phyloP scores from a whole-genome alignment of 2,329 filamentous ascomycete genomes.

The Phyllosticta citriasiana region DNA sequence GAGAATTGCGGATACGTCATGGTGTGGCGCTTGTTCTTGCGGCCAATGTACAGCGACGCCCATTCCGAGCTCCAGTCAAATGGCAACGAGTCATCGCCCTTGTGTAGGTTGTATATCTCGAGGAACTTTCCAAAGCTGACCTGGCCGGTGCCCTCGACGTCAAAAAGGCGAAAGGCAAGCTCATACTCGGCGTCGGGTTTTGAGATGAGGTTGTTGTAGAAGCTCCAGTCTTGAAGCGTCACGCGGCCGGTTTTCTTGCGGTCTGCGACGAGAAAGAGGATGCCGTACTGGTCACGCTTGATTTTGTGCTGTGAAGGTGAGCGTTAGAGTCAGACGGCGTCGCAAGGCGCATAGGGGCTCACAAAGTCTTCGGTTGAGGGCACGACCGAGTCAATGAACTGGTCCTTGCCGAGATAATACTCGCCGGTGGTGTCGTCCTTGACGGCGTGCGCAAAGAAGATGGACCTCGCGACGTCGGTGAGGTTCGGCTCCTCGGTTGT shows the following conservation, averaged over 20 bases:
- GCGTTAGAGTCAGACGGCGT: constrained; percentile 54
- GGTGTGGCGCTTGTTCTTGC: constrained; percentile 75
- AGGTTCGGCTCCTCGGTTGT: constrained; percentile 48
- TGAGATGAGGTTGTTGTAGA: constrained; percentile 84
- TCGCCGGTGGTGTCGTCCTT: constrained; percentile 69
- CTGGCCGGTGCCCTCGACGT: constrained; percentile 69
- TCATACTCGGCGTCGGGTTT: constrained; percentile 98
- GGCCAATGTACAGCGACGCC: constrained; percentile 88
- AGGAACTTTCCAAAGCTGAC: constrained; percentile 89
- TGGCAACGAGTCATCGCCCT: constrained; percentile 71
- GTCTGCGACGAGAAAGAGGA: constrained; percentile 89
- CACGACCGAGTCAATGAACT: constrained; percentile 86
- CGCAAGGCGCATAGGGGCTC: constrained; percentile 32
- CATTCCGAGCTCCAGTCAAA: constrained; percentile 98
- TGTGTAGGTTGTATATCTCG: constrained; percentile 76
- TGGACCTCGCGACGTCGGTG: constrained; percentile 63
- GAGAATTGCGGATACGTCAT: constrained; percentile 96
- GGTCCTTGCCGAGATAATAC: constrained; percentile 67
- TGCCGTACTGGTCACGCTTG: constrained; percentile 85
- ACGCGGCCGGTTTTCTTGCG: constrained; percentile 63
- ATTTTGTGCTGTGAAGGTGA: constrained; percentile 72
- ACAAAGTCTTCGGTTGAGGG: constrained; percentile 85
- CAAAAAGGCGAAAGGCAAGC: constrained; percentile 94
- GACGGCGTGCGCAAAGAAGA: constrained; percentile 66
- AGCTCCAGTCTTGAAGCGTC: constrained; percentile 75